These are phyloP conservation scores for Scenedesmus sp. DNA, from an alignment of 163 green algal species.

Conservation along the genomic window DNA sequence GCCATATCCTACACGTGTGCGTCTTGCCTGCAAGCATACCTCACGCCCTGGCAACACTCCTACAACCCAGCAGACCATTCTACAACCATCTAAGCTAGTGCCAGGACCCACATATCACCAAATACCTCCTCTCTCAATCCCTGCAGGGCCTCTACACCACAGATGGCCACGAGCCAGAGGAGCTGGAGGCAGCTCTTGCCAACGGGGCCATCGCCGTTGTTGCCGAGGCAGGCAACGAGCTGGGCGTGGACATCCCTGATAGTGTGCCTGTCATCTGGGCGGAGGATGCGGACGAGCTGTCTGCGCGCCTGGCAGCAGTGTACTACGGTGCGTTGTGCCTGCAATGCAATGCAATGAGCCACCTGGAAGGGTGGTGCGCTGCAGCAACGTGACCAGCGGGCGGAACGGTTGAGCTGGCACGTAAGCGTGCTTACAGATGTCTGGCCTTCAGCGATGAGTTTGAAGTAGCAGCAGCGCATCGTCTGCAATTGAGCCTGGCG, in stretches of 20 bases:
- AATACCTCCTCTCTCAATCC: background rate
- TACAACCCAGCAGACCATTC: no score
- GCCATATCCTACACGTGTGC: no score
- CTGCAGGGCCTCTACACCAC: slow-evolving; percentile 19
- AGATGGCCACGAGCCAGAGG: background rate
- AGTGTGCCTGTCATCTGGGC: slow-evolving; percentile 75
- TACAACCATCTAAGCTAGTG: no score
- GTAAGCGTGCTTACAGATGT: no score
- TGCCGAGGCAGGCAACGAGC: background rate
- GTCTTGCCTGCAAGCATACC: no score
- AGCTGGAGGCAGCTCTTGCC: slow-evolving; percentile 1
- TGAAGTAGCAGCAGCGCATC: no score
- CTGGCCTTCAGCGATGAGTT: background rate
- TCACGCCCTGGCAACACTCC: no score
- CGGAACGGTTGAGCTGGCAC: no score
- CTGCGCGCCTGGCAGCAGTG: slow-evolving; percentile 71
- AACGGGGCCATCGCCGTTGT: slow-evolving; percentile 34
- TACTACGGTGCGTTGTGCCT: slow-evolving; percentile 78
- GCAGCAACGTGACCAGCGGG: background rate
- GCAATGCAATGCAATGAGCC: background rate
- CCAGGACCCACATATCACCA: background rate
- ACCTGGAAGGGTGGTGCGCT: background rate
- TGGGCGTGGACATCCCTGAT: slow-evolving; percentile 49
- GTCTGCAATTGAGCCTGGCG: no score
- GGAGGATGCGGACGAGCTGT: slow-evolving; percentile 59